Base-by-base conservation (phyloP, 192 early-diverging fungal genomes). In the Gorgonomyces haynaldii region DNA sequence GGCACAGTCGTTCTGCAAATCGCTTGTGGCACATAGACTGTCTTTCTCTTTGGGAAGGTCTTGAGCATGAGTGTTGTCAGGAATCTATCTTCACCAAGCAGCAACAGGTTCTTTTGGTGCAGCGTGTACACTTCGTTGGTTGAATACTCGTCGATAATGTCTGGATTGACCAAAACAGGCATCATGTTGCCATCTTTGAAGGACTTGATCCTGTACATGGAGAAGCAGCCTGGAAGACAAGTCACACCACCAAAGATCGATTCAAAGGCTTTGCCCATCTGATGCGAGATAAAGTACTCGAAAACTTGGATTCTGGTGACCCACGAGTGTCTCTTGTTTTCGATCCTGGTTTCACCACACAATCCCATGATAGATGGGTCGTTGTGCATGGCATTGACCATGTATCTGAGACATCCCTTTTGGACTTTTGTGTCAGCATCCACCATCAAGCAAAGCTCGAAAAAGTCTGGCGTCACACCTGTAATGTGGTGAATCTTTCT, bases 231-330 rank as follows among this genome's bases (percentile, higher is more conserved):
- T 0, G 93, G 93, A 19, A 97, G 58, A 72, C 93, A 97, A 1
- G 93, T 97, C 7, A 97, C 93, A 74, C 89, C 89, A 66, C 93
- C 93, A 80, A 94, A 97, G 22, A 94, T 74, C 2, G 85, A 83
- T 69, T 97, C 93, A 57, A 97, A 97, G 0, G 89, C 88, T 59
- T 97, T 97, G 37, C 83, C 82, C 48, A 97, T 66, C 61, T 97
- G 91, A 61, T 97, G 93, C 32, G 87, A 89, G 44, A 95, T 91
- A 59, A 88, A 97, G 66, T 97, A 97, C 72, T 97, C 93, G 62
- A 88, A 97, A 12, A 97, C 93, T 65, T 96, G 93, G 56, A 97
- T 97, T 57, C 79, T 78, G 0, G 87, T 90, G 15, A 93, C 87
- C 89, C 89, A 78, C 0, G 52, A 85, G 20, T 80, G 72, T 3